Evolutionary conservation across 805 yeast species (phyloP).

Genomic region (Spathaspora girioi): DNA sequence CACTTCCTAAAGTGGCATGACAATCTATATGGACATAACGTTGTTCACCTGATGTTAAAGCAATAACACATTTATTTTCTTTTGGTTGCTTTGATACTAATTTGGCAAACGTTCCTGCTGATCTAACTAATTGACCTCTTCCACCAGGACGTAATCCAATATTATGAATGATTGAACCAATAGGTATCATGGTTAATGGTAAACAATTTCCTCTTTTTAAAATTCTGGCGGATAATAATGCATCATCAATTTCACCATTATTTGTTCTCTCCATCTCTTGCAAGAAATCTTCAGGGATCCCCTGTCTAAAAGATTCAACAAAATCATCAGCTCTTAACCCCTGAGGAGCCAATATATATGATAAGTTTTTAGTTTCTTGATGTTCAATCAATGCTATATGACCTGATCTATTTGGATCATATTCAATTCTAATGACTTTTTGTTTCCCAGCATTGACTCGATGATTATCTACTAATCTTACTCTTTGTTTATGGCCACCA

Average conservation of each 20-base stretch:
- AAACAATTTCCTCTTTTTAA: conserved; percentile 93
- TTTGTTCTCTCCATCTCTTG: conserved; percentile 59
- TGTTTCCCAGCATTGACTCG: conserved; percentile 70
- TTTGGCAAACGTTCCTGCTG: conserved; percentile 95
- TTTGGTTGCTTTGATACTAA: conserved; percentile 74
- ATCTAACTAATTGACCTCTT: conserved; percentile 86
- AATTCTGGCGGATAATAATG: conserved; percentile 79
- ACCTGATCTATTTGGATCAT: conserved; percentile 91
- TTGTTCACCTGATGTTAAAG: conserved; percentile 89
- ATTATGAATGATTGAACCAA: conserved; percentile 86
- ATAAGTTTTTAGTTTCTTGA: conserved; percentile 52
- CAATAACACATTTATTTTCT: conserved; percentile 67
- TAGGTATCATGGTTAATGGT: conserved; percentile 90
- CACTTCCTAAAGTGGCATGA: conserved; percentile 91
- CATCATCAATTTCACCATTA: conserved; percentile 89
- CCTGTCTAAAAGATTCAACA: conserved; percentile 86
- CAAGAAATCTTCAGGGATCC: conserved; percentile 72
- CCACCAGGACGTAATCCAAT: conserved; percentile 67
- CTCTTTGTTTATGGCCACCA: conserved; percentile 91
- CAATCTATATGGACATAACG: conserved; percentile 83
- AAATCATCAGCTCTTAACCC: conserved; percentile 91
- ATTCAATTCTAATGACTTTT: conserved; percentile 82
- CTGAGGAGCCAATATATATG: conserved; percentile 86
- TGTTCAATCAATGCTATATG: conserved; percentile 86
- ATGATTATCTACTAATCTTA: conserved; percentile 74